Evolutionary conservation across 2,329 filamentous ascomycete genomes (phyloP).

Genomic region (Epichloe scottii): DNA sequence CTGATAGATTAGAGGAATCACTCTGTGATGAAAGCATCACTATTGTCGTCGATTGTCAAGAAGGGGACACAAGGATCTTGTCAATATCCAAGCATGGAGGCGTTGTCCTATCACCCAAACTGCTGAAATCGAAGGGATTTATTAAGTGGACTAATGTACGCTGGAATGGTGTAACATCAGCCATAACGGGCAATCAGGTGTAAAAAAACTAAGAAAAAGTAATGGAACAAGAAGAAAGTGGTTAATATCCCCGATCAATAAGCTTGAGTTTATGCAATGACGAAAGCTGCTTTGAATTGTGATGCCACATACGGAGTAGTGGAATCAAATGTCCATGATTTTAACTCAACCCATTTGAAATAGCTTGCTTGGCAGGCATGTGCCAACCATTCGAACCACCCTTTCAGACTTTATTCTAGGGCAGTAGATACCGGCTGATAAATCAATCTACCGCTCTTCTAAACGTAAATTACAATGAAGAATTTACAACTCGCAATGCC

Average conservation of each 20-base stretch:
- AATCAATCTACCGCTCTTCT: constrained; percentile 51
- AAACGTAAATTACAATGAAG: constrained; percentile 16
- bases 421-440: constrained; percentile 77
- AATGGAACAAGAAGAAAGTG: constrained; percentile 3
- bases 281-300: too few relatives aligned
- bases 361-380: constrained; percentile 27
- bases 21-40: constrained; percentile 75
- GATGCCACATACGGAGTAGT: too few relatives aligned
- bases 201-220: constrained; percentile 12
- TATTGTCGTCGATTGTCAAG: constrained; percentile 57
- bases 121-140: constrained; percentile 52
- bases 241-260: background rate
- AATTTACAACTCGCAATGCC: constrained; percentile 37
- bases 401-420: constrained; percentile 67
- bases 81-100: constrained; percentile 79
- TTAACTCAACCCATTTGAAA: background rate
- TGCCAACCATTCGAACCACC: constrained; percentile 77
- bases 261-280: background rate
- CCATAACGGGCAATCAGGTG: constrained; percentile 14
- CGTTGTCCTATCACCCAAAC: constrained; percentile 49
- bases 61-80: constrained; percentile 45
- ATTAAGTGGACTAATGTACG: constrained; percentile 21
- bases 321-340: background rate
- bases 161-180: constrained; percentile 23
- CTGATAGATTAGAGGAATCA: constrained; percentile 79